Conservation (phyloP, 2,329 filamentous ascomycete genomes). For the Coniella lustricola region DNA sequence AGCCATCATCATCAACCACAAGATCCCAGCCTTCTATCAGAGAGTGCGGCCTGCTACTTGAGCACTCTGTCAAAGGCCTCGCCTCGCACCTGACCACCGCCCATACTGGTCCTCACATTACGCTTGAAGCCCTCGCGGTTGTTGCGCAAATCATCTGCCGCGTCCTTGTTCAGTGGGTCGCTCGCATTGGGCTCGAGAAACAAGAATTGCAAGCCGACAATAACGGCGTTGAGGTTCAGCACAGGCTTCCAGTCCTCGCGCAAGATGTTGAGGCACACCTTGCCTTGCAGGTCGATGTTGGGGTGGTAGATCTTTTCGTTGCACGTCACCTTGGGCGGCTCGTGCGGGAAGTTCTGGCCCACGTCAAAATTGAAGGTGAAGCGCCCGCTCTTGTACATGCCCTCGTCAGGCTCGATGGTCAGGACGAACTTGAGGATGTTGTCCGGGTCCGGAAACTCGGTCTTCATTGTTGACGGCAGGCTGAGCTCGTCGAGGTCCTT, state of each 20-base stretch:
- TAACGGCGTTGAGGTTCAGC: slow-evolving; percentile 90
- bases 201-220: slow-evolving; percentile 91
- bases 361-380: slow-evolving; percentile 92
- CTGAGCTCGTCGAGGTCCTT: slow-evolving; percentile 83
- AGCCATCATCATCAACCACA: background rate
- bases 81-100: slow-evolving; percentile 67
- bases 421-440: slow-evolving; percentile 80
- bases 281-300: slow-evolving; percentile 96
- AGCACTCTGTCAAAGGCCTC: slow-evolving; percentile 72
- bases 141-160: slow-evolving; percentile 80
- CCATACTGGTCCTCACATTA: slow-evolving; percentile 81
- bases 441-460: slow-evolving; percentile 73
- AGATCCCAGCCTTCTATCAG: no score
- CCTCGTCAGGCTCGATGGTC: slow-evolving; percentile 78
- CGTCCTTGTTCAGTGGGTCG: slow-evolving; percentile 97
- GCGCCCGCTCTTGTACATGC: slow-evolving; percentile 76
- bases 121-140: slow-evolving; percentile 87
- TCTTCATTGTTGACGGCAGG: slow-evolving; percentile 72
- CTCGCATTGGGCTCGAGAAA: slow-evolving; percentile 97
- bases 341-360: slow-evolving; percentile 92
- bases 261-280: slow-evolving; percentile 95
- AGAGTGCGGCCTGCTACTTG: slow-evolving; percentile 38
- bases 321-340: slow-evolving; percentile 95
- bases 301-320: slow-evolving; percentile 98
- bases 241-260: slow-evolving; percentile 99